Evolutionary conservation across 2,329 filamentous ascomycete species (phyloP), one percentile per base, ranked within the genome.

Genomic region (Plenodomus biglobosus): DNA sequence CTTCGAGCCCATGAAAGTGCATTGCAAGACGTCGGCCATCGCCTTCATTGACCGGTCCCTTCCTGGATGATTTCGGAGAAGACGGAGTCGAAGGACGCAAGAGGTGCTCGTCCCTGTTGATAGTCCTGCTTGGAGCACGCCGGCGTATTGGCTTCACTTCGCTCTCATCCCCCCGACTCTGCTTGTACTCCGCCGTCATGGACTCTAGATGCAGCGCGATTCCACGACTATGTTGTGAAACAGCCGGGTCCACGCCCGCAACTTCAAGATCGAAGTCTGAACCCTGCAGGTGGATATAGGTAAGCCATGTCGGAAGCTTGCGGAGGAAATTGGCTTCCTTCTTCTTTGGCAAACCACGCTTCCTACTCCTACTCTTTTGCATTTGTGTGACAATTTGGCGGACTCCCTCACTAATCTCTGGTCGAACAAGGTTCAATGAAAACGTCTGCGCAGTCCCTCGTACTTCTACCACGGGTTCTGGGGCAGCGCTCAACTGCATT

Each of bases 391-490:
- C 84, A 53, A 99, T 96, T 68, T 97, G 90, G 19, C 89, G 88
- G 24, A 99, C 80, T 18, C 94, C 95, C 64, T 95, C 88, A 44
- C 87, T 94, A 49, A 99, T 96, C 66, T 99, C 94, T 5, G 90
- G 86, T 18, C 92, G 85, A 8, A 96, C 86, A 78, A 99, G 86
- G 64, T 91, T 94, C 40, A 96, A 80, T 1, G 90, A 89, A 57
- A 95, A 92, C 0, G 90, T 95, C 65, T 95, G 88, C 2, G 96
- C 76, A 52, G 85, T 90, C 17, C 88, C 91, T 41, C 84, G 87
- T 10, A 86, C 84, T 44, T 90, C 83, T 8, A 97, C 91, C 39
- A 87, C 86, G 7, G 96, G 83, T 56, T 96, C 87, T 0, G 92
- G 92, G 3, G 88, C 85, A 4, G 92, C 92, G 55, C 84, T 92